Conservation (phyloP, 169 alveolate genomes). For the Eimeria mitis region DNA sequence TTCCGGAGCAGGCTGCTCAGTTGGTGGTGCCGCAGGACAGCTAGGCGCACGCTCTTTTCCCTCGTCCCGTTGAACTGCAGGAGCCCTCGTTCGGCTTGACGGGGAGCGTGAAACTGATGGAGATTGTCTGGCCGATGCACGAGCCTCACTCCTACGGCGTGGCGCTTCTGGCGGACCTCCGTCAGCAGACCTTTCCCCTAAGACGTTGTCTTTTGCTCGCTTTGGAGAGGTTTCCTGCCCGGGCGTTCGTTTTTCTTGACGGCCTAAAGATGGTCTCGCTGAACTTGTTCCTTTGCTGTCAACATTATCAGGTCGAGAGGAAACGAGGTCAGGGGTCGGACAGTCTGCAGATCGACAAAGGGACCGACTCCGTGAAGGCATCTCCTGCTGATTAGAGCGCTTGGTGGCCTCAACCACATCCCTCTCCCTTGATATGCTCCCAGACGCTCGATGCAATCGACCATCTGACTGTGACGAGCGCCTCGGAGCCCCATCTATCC, state of each 20-base stretch:
- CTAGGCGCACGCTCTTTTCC: background rate
- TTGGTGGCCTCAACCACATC: background rate
- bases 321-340: constrained; percentile 68
- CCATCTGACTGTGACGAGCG: background rate
- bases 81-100: background rate
- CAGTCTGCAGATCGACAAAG: constrained; percentile 63
- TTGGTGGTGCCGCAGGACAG: constrained; percentile 15
- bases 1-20: constrained; percentile 30
- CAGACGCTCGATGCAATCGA: background rate
- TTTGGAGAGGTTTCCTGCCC: background rate
- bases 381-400: background rate
- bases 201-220: background rate
- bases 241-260: background rate
- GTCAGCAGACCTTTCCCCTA: background rate
- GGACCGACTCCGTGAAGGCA: constrained; percentile 18
- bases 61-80: constrained; percentile 16
- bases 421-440: constrained; percentile 37
- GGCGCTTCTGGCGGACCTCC: constrained; percentile 8
- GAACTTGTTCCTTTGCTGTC: constrained; percentile 17
- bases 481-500: constrained; percentile 24
- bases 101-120: constrained; percentile 38
- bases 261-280: constrained; percentile 19
- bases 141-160: background rate
- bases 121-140: background rate
- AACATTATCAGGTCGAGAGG: constrained; percentile 18